Evolutionary conservation across 495 filamentous ascomycete genomes (phyloP).

Genomic region (Parmelia sp.): DNA sequence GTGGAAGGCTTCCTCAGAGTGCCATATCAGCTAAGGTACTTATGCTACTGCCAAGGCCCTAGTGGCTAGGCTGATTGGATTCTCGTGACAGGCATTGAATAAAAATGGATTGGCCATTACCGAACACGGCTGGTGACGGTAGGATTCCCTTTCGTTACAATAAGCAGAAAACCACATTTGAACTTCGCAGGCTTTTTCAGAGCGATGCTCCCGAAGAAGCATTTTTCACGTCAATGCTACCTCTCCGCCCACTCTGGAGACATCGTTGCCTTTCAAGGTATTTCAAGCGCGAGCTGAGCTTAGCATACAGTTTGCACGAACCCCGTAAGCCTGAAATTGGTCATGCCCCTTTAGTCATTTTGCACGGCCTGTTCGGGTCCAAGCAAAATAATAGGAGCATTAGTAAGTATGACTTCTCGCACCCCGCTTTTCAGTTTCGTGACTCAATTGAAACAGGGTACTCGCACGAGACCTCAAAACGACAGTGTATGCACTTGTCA

Average conservation of each 20-base stretch:
- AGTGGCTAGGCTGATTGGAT: no score
- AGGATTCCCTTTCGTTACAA: no score
- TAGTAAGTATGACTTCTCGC: constrained; percentile 68
- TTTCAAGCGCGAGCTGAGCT: constrained; percentile 17
- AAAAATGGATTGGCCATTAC: no score
- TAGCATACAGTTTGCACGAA: constrained; percentile 26
- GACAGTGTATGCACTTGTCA: constrained; percentile 75
- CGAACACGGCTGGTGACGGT: no score
- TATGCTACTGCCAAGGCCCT: no score
- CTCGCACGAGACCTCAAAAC: constrained; percentile 76
- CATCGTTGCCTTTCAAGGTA: not conserved
- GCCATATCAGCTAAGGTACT: no score
- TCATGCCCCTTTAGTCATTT: constrained; percentile 69
- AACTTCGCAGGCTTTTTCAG: no score
- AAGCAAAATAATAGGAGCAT: constrained; percentile 95
- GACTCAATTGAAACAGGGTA: constrained; percentile 47
- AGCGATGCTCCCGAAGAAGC: no score
- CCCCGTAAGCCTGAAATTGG: constrained; percentile 20
- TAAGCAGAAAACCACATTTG: no score
- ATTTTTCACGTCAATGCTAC: no score
- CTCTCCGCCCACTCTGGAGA: not conserved
- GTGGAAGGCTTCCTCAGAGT: no score
- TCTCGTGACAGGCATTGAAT: no score
- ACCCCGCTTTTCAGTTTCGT: not conserved
- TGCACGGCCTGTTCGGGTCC: constrained; percentile 93